Percentiles rank a stretch among this genome's conserved stretches.
Evolutionary conservation across 495 filamentous ascomycete genomes (phyloP).

Genomic region (Aspergillus leporis): DNA sequence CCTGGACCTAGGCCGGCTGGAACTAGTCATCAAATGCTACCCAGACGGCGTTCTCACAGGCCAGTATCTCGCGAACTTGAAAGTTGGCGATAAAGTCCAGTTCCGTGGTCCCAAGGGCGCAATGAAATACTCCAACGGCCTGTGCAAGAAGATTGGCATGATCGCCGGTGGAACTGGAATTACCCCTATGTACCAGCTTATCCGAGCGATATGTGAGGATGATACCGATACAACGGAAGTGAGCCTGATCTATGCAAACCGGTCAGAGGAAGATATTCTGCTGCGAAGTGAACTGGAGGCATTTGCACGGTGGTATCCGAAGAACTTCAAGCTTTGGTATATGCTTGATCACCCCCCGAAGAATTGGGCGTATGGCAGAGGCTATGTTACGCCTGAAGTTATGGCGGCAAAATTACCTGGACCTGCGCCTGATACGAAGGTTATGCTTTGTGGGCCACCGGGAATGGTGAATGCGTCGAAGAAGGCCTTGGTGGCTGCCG

Average conservation of each 20-base stretch:
- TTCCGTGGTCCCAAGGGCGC: constrained; percentile 53
- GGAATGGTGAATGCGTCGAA: constrained; percentile 42
- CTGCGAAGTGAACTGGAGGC: constrained; percentile 47
- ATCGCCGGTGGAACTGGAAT: constrained; percentile 57
- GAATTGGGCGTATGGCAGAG: constrained; percentile 23
- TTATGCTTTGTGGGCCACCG: constrained; percentile 44
- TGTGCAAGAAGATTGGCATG: constrained; percentile 44
- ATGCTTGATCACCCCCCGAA: constrained; percentile 36
- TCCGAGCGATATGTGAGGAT: constrained; percentile 53
- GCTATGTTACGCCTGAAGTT: constrained; percentile 29
- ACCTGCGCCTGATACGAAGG: constrained; percentile 29
- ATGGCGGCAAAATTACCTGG: constrained; percentile 26
- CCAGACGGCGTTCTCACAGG: constrained; percentile 49
- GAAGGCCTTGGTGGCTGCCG: constrained; percentile 33
- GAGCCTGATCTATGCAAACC: constrained; percentile 47
- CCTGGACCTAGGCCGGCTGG: constrained; percentile 44
- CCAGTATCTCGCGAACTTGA: constrained; percentile 44
- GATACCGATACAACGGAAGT: constrained; percentile 47
- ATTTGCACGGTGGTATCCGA: constrained; percentile 37
- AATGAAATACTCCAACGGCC: constrained; percentile 39
- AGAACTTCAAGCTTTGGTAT: constrained; percentile 46
- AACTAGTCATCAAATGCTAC: constrained; percentile 52
- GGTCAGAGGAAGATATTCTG: constrained; percentile 41
- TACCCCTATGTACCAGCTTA: constrained; percentile 58
- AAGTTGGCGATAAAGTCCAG: constrained; percentile 43